phyloP scores from a whole-genome alignment of 2,329 filamentous ascomycete genomes.

The Diaporthe vaccinii region DNA sequence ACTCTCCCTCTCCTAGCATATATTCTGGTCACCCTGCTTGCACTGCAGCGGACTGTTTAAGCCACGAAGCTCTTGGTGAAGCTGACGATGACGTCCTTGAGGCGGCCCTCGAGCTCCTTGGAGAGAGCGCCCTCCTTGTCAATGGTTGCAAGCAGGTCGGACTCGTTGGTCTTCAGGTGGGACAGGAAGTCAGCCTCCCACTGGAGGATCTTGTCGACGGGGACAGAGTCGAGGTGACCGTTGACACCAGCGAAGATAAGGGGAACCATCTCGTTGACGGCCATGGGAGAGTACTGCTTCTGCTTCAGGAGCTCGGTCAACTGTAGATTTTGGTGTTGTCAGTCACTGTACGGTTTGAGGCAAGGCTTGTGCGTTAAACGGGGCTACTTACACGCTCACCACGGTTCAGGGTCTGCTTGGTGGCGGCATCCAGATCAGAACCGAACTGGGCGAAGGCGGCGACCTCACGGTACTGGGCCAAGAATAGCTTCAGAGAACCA shows the following conservation, averaged over 20 bases:
- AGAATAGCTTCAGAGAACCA: conserved; percentile 99
- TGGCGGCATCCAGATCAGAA: conserved; percentile 98
- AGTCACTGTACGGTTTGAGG: conserved; percentile 3
- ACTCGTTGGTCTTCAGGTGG: conserved; percentile 92
- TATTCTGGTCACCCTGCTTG: conserved; percentile 49
- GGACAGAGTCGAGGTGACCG: conserved; percentile 89
- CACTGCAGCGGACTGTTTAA: conserved; percentile 58
- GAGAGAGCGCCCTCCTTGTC: conserved; percentile 96
- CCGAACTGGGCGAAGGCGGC: conserved; percentile 99
- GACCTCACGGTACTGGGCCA: conserved; percentile 99
- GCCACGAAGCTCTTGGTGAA: conserved; percentile 95
- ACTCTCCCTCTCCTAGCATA: conserved; percentile 44
- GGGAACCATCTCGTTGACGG: conserved; percentile 99
- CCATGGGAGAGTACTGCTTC: conserved; percentile 99
- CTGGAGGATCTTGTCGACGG: conserved; percentile 89
- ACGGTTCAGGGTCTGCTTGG: conserved; percentile 98
- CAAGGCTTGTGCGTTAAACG: neutral
- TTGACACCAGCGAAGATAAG: conserved; percentile 99
- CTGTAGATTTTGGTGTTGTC: conserved; percentile 54
- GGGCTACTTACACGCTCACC: conserved; percentile 89
- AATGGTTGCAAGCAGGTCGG: conserved; percentile 85
- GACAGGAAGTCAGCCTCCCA: conserved; percentile 97
- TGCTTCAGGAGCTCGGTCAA: conserved; percentile 99
- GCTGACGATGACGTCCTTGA: conserved; percentile 80
- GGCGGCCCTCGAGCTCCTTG: conserved; percentile 90